phyloP scores from a whole-genome alignment of 2,329 filamentous ascomycete genomes.

The Cryphonectria parasitica region DNA sequence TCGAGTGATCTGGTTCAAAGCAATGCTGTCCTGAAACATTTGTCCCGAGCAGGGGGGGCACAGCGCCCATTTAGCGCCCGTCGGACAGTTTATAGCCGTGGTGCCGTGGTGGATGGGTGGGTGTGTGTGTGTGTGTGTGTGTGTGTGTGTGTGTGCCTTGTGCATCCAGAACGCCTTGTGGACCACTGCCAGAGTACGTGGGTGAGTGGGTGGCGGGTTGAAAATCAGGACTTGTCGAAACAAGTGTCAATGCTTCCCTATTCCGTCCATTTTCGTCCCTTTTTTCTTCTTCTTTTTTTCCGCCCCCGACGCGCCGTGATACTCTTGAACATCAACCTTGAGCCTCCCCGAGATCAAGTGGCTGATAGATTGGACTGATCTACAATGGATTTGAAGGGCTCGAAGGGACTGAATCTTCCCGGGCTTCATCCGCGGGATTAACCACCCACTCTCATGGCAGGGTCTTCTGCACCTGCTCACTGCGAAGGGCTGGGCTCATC shows the following conservation, averaged over 20 bases:
- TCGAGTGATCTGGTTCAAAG: background rate
- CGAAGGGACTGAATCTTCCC: background rate
- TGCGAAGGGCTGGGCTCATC: background rate
- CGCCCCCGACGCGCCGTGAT: background rate
- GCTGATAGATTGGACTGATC: background rate
- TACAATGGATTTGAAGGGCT: background rate
- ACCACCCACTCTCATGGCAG: background rate
- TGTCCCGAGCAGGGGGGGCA: background rate
- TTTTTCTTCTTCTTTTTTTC: background rate
- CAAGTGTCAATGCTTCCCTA: constrained; percentile 14
- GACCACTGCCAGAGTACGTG: background rate
- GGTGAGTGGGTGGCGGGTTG: background rate
- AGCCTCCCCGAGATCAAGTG: background rate
- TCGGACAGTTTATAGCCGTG: constrained; percentile 14
- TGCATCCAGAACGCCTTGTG: background rate
- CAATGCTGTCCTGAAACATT: constrained; percentile 14
- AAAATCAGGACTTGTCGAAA: constrained; percentile 12
- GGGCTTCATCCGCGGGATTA: background rate
- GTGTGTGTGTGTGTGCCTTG: background rate
- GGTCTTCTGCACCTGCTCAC: background rate
- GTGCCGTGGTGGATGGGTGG: background rate
- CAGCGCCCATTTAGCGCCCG: constrained; percentile 7
- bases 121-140: background rate
- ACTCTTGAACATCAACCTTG: background rate
- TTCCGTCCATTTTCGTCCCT: background rate